phyloP scores from a whole-genome alignment of 2,329 filamentous ascomycete genomes.

The Scedosporium apiospermum region DNA sequence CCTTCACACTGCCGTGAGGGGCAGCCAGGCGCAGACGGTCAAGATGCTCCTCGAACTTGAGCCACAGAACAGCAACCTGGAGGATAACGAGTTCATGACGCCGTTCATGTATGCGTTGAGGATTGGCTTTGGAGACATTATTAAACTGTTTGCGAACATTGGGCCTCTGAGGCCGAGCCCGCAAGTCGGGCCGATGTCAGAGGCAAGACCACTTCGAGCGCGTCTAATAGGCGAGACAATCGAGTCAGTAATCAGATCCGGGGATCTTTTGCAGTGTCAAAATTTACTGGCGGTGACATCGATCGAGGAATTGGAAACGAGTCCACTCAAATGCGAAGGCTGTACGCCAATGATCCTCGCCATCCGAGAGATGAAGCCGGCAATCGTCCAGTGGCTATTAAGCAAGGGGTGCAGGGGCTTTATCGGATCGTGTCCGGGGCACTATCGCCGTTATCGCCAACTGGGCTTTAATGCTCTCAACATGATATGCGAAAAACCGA shows the following conservation, averaged over 20 bases:
- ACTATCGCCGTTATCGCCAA: background rate
- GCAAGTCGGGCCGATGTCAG: background rate
- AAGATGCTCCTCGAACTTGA: conserved; percentile 3
- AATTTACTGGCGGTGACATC: background rate
- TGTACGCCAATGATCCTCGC: conserved; percentile 2
- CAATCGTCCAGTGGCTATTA: background rate
- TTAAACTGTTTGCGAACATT: background rate
- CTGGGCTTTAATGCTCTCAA: conserved; percentile 3
- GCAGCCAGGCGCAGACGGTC: background rate
- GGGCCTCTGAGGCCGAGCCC: background rate
- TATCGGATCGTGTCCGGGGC: background rate
- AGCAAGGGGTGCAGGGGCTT: background rate
- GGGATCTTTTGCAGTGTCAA: background rate
- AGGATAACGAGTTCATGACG: conserved; percentile 2
- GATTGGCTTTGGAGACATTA: conserved; percentile 3
- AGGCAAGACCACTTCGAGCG: background rate
- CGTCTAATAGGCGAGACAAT: conserved; percentile 1
- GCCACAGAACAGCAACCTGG: background rate
- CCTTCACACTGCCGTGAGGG: conserved; percentile 10
- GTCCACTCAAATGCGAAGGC: background rate
- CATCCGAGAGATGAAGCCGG: background rate
- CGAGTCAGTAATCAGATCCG: background rate
- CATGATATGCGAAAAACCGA: background rate
- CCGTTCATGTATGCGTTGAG: conserved; percentile 4
- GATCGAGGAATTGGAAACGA: conserved; percentile 2